Base-by-base conservation (phyloP, 768 basidiomycete genomes). In the Termitomyces sp. region DNA sequence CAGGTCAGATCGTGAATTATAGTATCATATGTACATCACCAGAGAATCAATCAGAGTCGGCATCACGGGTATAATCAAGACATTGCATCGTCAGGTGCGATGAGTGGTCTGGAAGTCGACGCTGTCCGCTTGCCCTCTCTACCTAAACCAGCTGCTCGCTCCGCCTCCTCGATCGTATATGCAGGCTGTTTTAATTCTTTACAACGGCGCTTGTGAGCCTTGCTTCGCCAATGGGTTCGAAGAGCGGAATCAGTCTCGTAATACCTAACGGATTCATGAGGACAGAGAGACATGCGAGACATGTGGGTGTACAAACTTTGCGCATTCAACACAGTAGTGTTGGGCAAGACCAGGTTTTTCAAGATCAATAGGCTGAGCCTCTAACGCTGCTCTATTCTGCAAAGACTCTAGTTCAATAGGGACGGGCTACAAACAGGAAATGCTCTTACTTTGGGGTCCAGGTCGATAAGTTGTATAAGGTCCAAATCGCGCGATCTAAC, bases 321-420 rank as follows among this genome's bases (percentile, higher is more conserved):
- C 93, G 69, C 96, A 98, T 76, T 97, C 96, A 1, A 98, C 91
- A 69, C 95, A 97, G 71, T 97, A 97, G 72, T 97, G 94, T 73
- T 98, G 95, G 5, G 86, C 95, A 34, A 98, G 79, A 60, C 96
- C 96, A 12, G 96, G 95, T 69, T 86, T 88, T 60, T 95, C 94
- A 65, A 87, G 88, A 74, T 97, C 91, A 7, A 97, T 73, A 0
- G 90, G 83, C 73, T 97, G 96, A 17, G 86, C 81, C 72, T 98
- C 95, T 14, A 97, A 77, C 52, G 81, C 83, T 29, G 81, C 85
- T 43, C 94, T 82, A 66, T 88, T 88, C 86, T 92, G 65, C 31
- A 56, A 54, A 37, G 56, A 45, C 3, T 31, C 51, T 47, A 32
- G 42, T 31, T 55, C 15, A 45, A 60, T 3, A 48, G 1, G 49